phyloP scores from a whole-genome alignment of 2,329 filamentous ascomycete species.

The Chaetomiaceae sp. region DNA sequence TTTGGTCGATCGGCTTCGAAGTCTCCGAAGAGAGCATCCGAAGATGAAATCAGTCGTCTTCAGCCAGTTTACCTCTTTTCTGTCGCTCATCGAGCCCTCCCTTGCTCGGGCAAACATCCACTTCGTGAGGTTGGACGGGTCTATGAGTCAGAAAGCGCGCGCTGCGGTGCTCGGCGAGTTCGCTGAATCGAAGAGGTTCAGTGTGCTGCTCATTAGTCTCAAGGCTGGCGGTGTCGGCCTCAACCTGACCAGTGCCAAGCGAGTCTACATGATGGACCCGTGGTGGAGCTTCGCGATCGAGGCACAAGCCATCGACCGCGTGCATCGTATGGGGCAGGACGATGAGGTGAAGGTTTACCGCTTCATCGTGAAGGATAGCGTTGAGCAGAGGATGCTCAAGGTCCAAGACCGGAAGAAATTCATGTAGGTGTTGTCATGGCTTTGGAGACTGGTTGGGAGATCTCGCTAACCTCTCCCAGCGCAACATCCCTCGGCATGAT shows the following conservation, averaged over 20 bases:
- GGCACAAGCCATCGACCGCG: slow-evolving; percentile 93
- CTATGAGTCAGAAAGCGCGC: slow-evolving; percentile 79
- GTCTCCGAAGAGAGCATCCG: slow-evolving; percentile 58
- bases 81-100: slow-evolving; percentile 82
- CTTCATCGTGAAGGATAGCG: slow-evolving; percentile 84
- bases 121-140: slow-evolving; percentile 84
- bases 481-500: slow-evolving; percentile 95
- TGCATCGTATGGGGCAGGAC: slow-evolving; percentile 93
- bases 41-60: slow-evolving; percentile 86
- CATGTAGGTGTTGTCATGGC: slow-evolving; percentile 57
- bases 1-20: slow-evolving; percentile 68
- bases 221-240: slow-evolving; percentile 89
- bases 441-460: neutral
- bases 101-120: slow-evolving; percentile 65
- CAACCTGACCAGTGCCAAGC: slow-evolving; percentile 80
- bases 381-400: slow-evolving; percentile 90
- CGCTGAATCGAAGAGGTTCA: slow-evolving; percentile 52
- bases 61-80: slow-evolving; percentile 94
- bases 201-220: slow-evolving; percentile 75
- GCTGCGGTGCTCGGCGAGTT: slow-evolving; percentile 74
- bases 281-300: slow-evolving; percentile 99
- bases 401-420: slow-evolving; percentile 96
- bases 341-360: slow-evolving; percentile 77
- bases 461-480: slow-evolving; percentile 41
- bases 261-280: slow-evolving; percentile 98